A percentile compares a stretch with the other conserved stretches of the same genome.
These are phyloP conservation scores for Mallotus nudiflorus DNA, from an alignment of 345 rosid species.

Conservation along the genomic window DNA sequence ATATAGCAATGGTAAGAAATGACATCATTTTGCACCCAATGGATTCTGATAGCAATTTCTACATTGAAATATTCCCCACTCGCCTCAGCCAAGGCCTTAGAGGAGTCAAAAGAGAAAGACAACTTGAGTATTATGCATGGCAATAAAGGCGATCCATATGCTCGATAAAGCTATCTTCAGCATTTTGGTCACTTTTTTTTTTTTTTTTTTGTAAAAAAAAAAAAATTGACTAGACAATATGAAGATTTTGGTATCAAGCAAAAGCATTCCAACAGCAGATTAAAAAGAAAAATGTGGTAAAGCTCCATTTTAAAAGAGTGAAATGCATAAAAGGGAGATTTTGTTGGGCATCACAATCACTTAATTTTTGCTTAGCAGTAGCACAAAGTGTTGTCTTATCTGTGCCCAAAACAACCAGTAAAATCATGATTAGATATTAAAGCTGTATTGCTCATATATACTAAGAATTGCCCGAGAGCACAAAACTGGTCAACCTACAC, in stretches of 20 bases:
- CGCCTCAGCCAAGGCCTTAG: not conserved
- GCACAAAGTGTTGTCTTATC: no score
- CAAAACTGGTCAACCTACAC: no score
- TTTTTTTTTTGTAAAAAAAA: no score
- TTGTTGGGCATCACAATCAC: constrained; percentile 8
- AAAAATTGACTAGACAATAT: constrained; percentile 11
- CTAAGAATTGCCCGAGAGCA: no score
- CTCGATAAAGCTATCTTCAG: constrained; percentile 17
- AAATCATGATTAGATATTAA: no score
- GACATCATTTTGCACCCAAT: not conserved
- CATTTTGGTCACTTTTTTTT: no score
- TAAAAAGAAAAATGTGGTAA: not conserved
- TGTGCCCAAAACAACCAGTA: no score
- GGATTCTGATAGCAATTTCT: not conserved
- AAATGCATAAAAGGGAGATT: constrained; percentile 25
- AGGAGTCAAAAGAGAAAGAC: constrained; percentile 28
- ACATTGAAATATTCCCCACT: not conserved
- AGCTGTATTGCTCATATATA: no score
- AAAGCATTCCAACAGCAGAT: constrained; percentile 14
- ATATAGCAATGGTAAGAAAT: not conserved
- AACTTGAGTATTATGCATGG: constrained; percentile 18
- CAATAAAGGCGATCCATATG: constrained; percentile 8
- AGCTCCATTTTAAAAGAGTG: constrained; percentile 11
- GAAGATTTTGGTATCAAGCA: not conserved
- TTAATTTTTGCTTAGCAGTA: not conserved